Evolutionary conservation across 163 green algal species (phyloP), one percentile per base, ranked within the genome.

Genomic region (Chlamydomonas reinhardtii): DNA sequence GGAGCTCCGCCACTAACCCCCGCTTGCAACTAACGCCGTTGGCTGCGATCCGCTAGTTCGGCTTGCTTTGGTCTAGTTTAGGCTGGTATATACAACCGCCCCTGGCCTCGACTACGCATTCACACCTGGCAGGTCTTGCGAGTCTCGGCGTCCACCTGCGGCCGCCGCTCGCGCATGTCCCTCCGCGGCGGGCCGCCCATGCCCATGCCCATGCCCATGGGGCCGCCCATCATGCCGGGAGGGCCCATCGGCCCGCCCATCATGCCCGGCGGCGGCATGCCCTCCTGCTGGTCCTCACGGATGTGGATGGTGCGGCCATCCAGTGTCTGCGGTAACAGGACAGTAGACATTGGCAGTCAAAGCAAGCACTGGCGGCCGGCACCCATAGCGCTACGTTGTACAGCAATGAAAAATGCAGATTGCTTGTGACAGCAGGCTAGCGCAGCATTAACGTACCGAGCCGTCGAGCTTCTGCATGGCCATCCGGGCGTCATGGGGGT

Each of bases 241-340:
- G 48, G 37, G 15, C 39, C 73, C 66, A 85, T 85, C 1, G 72
- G 48, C n/a, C 73, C 56, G 25, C 62, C 76, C 59, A 82, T 77
- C n/a, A 32, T 34, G 27, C 25, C 74, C 25, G 71, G 59, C 24
- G 72, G 82, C 43, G 34, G 56, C 82, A 90, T 84, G 66, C 66
- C 73, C 65, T 97, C 92, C 87, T 97, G 93, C 61, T 94, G 87
- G 74, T 97, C 94, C 86, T 96, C 93, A 1, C 94, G 86, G 71
- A 97, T 91, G 27, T 90, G 76, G 82, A 97, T 96, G 66, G 71
- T 85, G n/a, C 92, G 83, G n/a, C 93, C 95, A 24, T 92, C 88
- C 48, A 97, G 85, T 19, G 88, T 65, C 91, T 91, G 81, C 4
- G 31, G 59, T 4, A 31, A 22, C 24, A 66, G n/a, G n/a, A n/a